Base-by-base conservation (phyloP, 164 flowering plant genomes). In the Vitis rupestris region DNA sequence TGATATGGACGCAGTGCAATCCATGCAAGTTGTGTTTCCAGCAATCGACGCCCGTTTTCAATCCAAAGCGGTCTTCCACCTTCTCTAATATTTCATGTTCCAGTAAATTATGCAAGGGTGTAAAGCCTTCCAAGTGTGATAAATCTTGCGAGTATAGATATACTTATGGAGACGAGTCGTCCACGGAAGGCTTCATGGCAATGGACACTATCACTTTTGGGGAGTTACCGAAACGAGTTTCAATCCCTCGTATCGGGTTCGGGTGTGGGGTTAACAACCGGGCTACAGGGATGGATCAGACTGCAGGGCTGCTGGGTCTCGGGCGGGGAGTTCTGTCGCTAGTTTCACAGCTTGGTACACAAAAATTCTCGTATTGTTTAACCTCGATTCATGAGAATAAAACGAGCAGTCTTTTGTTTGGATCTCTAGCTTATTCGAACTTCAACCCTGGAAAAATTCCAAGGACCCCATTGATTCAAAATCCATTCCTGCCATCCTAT, bases 1-100 rank as follows among this genome's bases (percentile, higher is more conserved):
- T 65, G 17, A 64, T 37, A 0, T 71, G 74, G 74, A 65, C 67
- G 12, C 68, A 71, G 50, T 71, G 74, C 63, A 10, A 31, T 11
- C 73, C 73, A 2, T 70, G 73, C 61, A 1, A 9, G n/a, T 10
- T 57, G 16, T 64, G 74, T 59, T 59, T 11, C 49, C 12, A 55
- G 5, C 69, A 64, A 63, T 1, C 64, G 14, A n/a, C 51, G 23
- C 69, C 69, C 16, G 17, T 65, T 17, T 71, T 55, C 56, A 48
- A 55, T 23, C 74, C 74, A 3, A 10, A 37, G 8, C 10, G 30
- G 9, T 71, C 74, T 3, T n/a, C 55, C 56, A 51, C 74, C 27
- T 71, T 63, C 57, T n/a, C 47, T 3, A n/a, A 44, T 11, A 10
- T 64, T 16, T 48, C 69, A 8, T 71, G 74, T 29, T 29, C 47